Base-by-base conservation (phyloP, 2,329 filamentous ascomycete genomes). In the Trichoderma endophyticum region DNA sequence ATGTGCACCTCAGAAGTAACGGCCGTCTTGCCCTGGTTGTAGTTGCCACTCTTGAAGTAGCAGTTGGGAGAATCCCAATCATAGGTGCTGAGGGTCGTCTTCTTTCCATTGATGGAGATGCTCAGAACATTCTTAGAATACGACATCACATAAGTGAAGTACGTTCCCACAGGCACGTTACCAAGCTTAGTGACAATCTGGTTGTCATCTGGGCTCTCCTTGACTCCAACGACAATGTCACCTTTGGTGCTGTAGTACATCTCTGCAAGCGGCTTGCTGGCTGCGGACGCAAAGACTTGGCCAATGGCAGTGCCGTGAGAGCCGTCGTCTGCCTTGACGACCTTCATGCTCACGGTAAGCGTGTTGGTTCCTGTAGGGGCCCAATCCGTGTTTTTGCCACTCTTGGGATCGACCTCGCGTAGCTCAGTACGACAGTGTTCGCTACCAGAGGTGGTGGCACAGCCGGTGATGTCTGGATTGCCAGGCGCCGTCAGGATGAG, bases 391-490 rank as follows among this genome's bases (percentile, higher is more conserved):
- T 82, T 80, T 54, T 79, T 75, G 80, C 82, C 79, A 65, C 72
- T 77, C 4, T 66, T 77, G 3, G 80, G 80, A 18, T 67, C 73
- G 14, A 73, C 72, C 75, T 84, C 83, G 14, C 82, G 81, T 6
- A 84, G 76, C 75, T 84, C 83, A 12, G 81, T 83, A 28, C 82
- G 82, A 74, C 83, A 84, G 73, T 84, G 82, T 63, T 80, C 72
- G 75, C 81, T 82, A 74, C 82, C 79, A 0, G 78, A 73, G 1
- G 83, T 84, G 6, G 79, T 83, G 6, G 82, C 81, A 72, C 82
- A 84, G 12, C 75, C 76, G 1, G 80, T 75, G 30, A 72, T 74
- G 26, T 73, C 72, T 1, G 78, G 76, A 8, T 79, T 80, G 8
- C 82, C 81, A 1, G 82, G 81, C 3, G 83, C 82, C 74, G 80